Percentiles rank a stretch among this genome's conserved stretches.
Evolutionary conservation across 2,329 filamentous ascomycete genomes (phyloP).

Genomic region (Periconia sp.): DNA sequence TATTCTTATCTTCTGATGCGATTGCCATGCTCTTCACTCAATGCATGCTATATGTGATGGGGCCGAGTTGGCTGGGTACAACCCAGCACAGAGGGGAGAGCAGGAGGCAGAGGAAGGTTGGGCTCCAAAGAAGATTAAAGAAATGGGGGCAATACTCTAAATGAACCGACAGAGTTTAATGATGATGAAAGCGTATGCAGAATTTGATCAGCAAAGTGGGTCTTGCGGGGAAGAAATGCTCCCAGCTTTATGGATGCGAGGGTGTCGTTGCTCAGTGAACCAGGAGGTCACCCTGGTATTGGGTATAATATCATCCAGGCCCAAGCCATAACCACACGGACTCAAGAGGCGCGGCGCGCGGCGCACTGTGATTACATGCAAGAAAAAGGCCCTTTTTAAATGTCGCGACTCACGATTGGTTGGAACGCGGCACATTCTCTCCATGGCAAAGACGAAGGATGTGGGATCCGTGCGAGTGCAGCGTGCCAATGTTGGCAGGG

Average conservation of each 20-base stretch:
- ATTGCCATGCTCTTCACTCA: constrained; percentile 1
- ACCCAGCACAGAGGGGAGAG: background rate
- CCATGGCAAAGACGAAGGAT: background rate
- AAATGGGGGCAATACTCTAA: background rate
- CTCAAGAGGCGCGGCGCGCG: background rate
- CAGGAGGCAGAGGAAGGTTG: background rate
- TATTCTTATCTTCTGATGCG: constrained; percentile 7
- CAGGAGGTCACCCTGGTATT: background rate
- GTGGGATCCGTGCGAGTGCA: background rate
- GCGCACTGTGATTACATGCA: background rate
- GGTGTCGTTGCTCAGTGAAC: background rate
- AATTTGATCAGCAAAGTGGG: background rate
- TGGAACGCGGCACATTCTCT: background rate
- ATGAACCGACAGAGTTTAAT: background rate
- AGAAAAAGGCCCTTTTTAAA: background rate
- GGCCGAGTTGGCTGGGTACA: background rate
- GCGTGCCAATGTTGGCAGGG: background rate
- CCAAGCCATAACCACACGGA: background rate
- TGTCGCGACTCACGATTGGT: background rate
- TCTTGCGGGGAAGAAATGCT: background rate
- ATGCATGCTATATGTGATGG: background rate
- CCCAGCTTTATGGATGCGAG: background rate
- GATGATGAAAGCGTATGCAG: background rate
- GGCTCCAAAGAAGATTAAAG: background rate
- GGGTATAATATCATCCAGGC: background rate